These are phyloP conservation scores for Xylaria flabelliformis DNA, from an alignment of 495 filamentous ascomycete genomes.

Conservation along the genomic window DNA sequence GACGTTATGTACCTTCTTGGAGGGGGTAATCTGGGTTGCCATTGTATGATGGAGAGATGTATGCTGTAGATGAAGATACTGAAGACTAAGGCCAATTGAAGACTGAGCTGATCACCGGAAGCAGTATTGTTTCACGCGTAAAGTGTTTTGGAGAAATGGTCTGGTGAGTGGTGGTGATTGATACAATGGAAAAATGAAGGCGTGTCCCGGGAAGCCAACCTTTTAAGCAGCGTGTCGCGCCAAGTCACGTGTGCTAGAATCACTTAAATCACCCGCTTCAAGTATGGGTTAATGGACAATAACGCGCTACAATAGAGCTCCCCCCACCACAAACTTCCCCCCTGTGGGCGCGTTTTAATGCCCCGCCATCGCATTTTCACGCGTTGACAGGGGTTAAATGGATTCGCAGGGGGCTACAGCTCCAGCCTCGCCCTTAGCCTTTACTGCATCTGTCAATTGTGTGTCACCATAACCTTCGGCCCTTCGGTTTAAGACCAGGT, in stretches of 20 bases:
- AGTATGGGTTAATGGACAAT: conserved; percentile 16
- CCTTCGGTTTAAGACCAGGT: conserved; percentile 6
- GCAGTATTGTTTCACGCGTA: conserved; percentile 23
- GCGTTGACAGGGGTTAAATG: conserved; percentile 24
- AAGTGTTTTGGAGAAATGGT: conserved; percentile 18
- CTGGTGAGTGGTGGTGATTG: conserved; percentile 30
- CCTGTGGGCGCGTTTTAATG: conserved; percentile 13
- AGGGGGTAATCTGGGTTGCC: conserved; percentile 79
- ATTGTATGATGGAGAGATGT: conserved; percentile 49
- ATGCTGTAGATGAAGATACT: conserved; percentile 12
- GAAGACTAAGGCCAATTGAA: conserved; percentile 19
- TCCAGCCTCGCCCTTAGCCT: conserved; percentile 14
- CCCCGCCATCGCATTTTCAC: conserved; percentile 38
- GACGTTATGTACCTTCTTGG: conserved; percentile 74
- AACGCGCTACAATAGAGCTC: conserved; percentile 22
- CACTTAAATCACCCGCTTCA: conserved; percentile 19
- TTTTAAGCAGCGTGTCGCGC: conserved; percentile 39
- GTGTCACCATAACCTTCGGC: conserved; percentile 11
- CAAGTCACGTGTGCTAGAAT: conserved; percentile 37
- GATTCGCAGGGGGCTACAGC: neutral
- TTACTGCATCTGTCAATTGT: conserved; percentile 6
- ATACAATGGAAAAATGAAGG: conserved; percentile 28
- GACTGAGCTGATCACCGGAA: conserved; percentile 21
- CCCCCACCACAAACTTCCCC: conserved; percentile 24
- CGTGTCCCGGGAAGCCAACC: conserved; percentile 33